These are phyloP conservation scores for Rhododendron simsii DNA, from an alignment of 148 eudicot genomes.

Conservation along the genomic window DNA sequence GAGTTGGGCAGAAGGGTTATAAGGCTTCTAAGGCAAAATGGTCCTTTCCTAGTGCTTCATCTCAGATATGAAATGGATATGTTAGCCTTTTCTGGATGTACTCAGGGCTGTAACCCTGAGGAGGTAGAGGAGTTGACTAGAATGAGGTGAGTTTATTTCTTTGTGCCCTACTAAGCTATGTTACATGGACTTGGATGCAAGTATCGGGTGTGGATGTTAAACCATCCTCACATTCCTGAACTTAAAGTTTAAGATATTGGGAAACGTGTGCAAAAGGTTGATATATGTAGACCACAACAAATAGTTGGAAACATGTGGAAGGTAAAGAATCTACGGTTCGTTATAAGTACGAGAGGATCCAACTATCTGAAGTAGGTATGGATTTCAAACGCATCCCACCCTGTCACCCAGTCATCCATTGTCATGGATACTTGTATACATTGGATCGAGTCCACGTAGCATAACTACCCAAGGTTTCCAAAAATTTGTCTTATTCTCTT, in stretches of 20 bases:
- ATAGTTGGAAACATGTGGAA: neutral
- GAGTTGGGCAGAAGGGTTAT: constrained; percentile 78
- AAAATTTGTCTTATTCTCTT: neutral
- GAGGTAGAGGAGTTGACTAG: constrained; percentile 84
- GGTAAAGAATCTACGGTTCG: neutral
- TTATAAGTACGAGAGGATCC: neutral
- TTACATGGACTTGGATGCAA: neutral
- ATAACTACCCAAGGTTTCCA: neutral
- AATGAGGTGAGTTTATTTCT: constrained; percentile 58
- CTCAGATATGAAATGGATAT: constrained; percentile 96
- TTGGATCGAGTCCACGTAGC: neutral
- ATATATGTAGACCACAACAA: neutral
- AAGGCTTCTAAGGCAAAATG: constrained; percentile 62
- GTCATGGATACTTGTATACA: neutral
- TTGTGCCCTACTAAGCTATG: neutral
- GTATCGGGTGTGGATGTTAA: neutral
- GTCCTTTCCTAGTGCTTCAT: constrained; percentile 87
- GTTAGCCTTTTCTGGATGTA: constrained; percentile 95
- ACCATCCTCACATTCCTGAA: neutral
- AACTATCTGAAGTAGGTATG: neutral
- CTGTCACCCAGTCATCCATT: neutral
- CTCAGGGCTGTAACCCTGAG: constrained; percentile 76
- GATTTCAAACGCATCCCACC: neutral
- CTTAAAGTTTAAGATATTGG: neutral
- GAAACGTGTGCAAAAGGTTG: neutral